phyloP scores from a whole-genome alignment of 2,329 filamentous ascomycete genomes.

The Ustulina deusta region DNA sequence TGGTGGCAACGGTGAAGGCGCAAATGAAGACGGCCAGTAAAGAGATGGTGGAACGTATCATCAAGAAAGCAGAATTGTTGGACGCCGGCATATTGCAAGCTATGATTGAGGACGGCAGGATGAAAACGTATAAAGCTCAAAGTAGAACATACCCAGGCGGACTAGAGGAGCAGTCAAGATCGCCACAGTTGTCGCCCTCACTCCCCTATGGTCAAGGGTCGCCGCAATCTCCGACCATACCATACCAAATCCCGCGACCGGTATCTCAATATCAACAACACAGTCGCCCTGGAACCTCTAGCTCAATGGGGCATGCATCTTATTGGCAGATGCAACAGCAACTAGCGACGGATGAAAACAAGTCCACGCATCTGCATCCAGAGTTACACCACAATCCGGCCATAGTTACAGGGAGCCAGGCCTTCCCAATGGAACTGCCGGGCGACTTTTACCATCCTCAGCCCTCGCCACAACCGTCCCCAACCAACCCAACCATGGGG shows the following conservation, averaged over 20 bases:
- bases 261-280: conserved; percentile 51
- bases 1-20: conserved; percentile 74
- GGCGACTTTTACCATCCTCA: conserved; percentile 63
- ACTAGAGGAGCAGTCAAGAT: conserved; percentile 38
- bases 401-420: conserved; percentile 35
- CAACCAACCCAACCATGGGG: conserved; percentile 43
- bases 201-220: conserved; percentile 42
- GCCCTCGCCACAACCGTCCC: conserved; percentile 50
- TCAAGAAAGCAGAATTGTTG: conserved; percentile 77
- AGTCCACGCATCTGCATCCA: conserved; percentile 47
- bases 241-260: conserved; percentile 58
- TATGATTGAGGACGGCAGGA: conserved; percentile 74
- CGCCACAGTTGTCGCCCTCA: conserved; percentile 48
- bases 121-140: conserved; percentile 68
- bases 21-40: conserved; percentile 75
- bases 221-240: conserved; percentile 52
- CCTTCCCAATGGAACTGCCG: conserved; percentile 55
- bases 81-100: conserved; percentile 74
- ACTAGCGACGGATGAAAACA: conserved; percentile 41
- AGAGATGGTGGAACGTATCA: conserved; percentile 75
- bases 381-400: conserved; percentile 56
- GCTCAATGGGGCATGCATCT: conserved; percentile 46
- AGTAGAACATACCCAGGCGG: conserved; percentile 49
- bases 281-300: conserved; percentile 51
- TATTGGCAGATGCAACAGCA: conserved; percentile 49